Base-by-base conservation (phyloP, 352 stramenopile genomes). In the Phytophthora hybrid region DNA sequence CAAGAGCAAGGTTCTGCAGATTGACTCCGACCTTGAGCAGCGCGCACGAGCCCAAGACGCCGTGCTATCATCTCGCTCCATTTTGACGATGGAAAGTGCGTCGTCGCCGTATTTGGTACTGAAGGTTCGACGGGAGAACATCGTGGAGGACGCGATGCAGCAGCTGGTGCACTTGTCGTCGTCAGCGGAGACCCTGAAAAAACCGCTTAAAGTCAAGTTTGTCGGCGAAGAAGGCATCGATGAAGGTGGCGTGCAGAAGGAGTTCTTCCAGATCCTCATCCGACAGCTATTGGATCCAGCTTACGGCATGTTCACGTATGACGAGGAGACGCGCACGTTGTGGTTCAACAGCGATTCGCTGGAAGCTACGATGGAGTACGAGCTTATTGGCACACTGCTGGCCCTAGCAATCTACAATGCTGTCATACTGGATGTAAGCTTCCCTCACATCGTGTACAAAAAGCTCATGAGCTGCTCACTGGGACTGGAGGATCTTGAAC, bases 281-380 rank as follows among this genome's bases (percentile, higher is more conserved):
- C 76, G 89, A 37, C 77, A 92, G 58, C 63, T 95, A 41, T 66
- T 95, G 34, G 88, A 95, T 65, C 88, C 87, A 7, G 78, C 86
- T 5, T 95, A 89, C 46, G 85, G 83, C 14, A 95, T 95, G 88
- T 93, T 95, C 56, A 92, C 82, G 21, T 87, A 92, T 29, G 88
- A 95, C 54, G 79, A 92, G 46, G 85, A 93, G 23, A 92, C 86
- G 11, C 82, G 72, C 7, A 85, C 79, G 18, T 66, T 95, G 21
- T 95, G 88, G 88, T 95, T 95, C 60, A 95, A 93, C 69, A 88
- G 82, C 52, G 86, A 95, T 51, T 95, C 88, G 4, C 64, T 93
- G n/a, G 89, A 95, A 65, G 73, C 82, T 2, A 91, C 83, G 4
- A 94, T 94, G 82, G 87, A 95, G 80, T 97, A 91, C 65, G 87